phyloP scores from a whole-genome alignment of 2,329 filamentous ascomycete genomes.

The Cladosporium sp. region DNA sequence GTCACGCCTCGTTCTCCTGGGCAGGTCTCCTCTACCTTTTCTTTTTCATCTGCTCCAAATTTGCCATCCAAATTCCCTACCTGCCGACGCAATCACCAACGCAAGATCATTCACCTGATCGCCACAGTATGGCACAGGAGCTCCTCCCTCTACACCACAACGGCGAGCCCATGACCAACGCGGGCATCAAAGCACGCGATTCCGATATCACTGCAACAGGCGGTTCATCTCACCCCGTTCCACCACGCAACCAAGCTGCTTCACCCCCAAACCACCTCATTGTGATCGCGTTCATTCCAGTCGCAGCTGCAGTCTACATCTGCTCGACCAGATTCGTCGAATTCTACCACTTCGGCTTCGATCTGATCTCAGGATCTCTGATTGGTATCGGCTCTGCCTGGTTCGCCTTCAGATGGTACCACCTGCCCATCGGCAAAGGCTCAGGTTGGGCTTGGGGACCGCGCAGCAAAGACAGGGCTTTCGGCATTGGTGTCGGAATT shows the following conservation, averaged over 20 bases:
- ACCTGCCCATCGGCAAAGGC: conserved; percentile 72
- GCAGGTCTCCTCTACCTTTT: conserved; percentile 80
- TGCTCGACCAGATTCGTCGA: conserved; percentile 82
- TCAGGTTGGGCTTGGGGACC: conserved; percentile 89
- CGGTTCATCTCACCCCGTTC: conserved; percentile 23
- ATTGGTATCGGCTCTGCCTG: conserved; percentile 69
- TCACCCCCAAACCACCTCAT: conserved; percentile 79
- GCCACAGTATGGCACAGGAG: conserved; percentile 17
- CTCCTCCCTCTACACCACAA: conserved; percentile 26
- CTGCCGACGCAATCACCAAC: conserved; percentile 48
- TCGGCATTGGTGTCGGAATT: conserved; percentile 57
- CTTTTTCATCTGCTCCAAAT: conserved; percentile 81
- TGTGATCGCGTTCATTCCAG: conserved; percentile 64
- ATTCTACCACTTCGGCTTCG: conserved; percentile 87
- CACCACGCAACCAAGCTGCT: conserved; percentile 62
- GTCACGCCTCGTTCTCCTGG: conserved; percentile 70
- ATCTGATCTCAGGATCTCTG: conserved; percentile 78
- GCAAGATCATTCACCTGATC: neutral
- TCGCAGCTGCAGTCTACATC: conserved; percentile 74
- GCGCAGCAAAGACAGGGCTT: conserved; percentile 66
- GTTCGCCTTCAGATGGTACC: conserved; percentile 80
- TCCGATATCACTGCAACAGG: neutral
- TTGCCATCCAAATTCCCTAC: conserved; percentile 69
- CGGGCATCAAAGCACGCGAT: conserved; percentile 5
- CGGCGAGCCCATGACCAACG: conserved; percentile 11